These are phyloP conservation scores for Acanthamoeba sp. DNA, from an alignment of 208 protist species.

Conservation along the genomic window DNA sequence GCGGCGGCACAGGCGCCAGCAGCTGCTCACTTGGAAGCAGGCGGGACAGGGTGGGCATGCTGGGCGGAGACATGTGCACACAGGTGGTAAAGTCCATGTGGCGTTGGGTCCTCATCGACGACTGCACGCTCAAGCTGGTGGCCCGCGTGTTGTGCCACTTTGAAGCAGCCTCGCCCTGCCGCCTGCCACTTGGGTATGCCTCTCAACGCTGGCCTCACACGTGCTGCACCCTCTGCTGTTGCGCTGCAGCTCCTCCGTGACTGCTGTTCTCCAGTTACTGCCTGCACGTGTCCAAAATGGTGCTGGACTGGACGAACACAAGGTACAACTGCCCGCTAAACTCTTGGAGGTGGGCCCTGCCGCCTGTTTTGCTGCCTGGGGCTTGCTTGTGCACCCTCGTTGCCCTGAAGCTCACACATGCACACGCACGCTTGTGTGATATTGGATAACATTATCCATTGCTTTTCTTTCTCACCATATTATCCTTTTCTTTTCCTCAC, in stretches of 20 bases:
- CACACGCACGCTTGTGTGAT: no score
- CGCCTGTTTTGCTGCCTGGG: neutral
- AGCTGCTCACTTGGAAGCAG: no score
- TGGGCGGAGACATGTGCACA: neutral
- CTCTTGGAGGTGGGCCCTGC: no score
- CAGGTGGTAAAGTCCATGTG: neutral
- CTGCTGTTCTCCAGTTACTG: no score
- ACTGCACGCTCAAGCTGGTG: neutral
- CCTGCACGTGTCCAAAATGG: neutral
- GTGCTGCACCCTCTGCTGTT: neutral
- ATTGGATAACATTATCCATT: no score
- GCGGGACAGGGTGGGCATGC: neutral
- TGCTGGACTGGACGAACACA: neutral
- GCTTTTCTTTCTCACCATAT: no score
- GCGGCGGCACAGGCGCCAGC: neutral
- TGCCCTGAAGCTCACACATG: no score
- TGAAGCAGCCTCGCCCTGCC: neutral
- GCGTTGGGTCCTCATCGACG: neutral
- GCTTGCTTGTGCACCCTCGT: no score
- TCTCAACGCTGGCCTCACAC: neutral
- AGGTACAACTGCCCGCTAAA: no score
- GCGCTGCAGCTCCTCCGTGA: neutral
- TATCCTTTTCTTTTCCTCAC: no score
- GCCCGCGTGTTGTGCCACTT: neutral
- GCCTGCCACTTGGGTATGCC: neutral